Base-by-base conservation (phyloP, 106 monocot species). In the Cymbidium sinense region DNA sequence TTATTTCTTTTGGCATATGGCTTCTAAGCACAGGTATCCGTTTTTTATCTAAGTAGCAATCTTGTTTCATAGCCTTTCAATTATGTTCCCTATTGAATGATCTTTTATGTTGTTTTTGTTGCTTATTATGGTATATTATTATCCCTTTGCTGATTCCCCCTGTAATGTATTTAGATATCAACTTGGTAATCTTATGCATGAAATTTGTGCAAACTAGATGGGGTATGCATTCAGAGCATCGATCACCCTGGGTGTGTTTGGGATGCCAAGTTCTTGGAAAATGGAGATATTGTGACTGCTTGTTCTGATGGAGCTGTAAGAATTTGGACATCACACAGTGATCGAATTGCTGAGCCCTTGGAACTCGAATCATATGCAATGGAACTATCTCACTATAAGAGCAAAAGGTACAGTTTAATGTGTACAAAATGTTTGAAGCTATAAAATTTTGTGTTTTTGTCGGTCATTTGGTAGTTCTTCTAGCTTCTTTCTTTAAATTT, bases 211-310 rank as follows among this genome's bases (percentile, higher is more conserved):
- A 43, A 70, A 79, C 75, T 81, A 98, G 98, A 98, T 84, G 98
- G 98, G 5, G 37, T 75, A 51, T 98, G 98, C 64, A 62, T 92
- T 67, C 94, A 94, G 77, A 98, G 92, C 84, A 90, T 98, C 79
- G 98, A 94, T 71, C 98, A 98, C 77, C 94, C 98, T 77, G 98
- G 94, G 13, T 98, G 98, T 83, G 85, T 98, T 80, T 98, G 98
- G 98, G 98, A 87, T 92, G 90, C 73, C 58, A 98, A 98, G 77
- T 98, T 94, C 79, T 77, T 98, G 83, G 87, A 88, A 62, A 98
- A 92, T 85, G 98, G 98, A 74, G 94, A 98, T 83, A 82, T 98
- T 82, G 86, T 94, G 39, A 92, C 98, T 50, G 98, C 90, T 34
- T 98, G 94, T 79, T 98, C 98, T 65, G 98, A 98, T 88, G 92